Base-by-base conservation (phyloP, 2,329 filamentous ascomycete species). In the Xenoacremonium recifei region DNA sequence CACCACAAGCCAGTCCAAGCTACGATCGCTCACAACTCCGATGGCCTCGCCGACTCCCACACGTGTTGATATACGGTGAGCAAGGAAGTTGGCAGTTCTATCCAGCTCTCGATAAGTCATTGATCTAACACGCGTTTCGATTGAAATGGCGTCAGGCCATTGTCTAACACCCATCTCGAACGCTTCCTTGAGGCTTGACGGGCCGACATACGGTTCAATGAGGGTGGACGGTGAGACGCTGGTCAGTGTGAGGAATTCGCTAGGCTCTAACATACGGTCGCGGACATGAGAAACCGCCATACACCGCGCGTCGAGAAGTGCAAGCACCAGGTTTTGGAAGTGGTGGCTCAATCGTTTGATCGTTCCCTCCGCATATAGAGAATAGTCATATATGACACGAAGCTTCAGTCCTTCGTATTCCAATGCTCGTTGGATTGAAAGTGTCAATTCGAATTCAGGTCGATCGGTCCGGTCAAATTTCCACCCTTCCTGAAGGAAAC, bases 161-260 rank as follows among this genome's bases (percentile, higher is more conserved):
- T 35, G 32, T 20, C 19, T 15, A 17, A 20, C 32, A 17, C 32
- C 32, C n/a, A 35, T 15, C 12, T 35, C 32, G 32, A 35, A 35
- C 32, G 17, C 32, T 16, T 35, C 32, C 19, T 35, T 35, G 15
- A 35, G 32, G 32, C 19, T 35, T 5, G 32, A 35, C n/a, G 32
- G 32, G 13, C 32, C 32, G 12, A 35, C 13, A 17, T 35, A 35
- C 12, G 32, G 32, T 20, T 15, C 32, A 12, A 16, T 15, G n/a
- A 35, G 19, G n/a, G 32, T 16, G 4, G 32, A 35, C n/a, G n/a
- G n/a, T 35, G 32, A 35, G 5, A 15, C 23, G 13, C 9, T 9
- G 13, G 13, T 27, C 9, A 27, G 23, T 27, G 9, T 27, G 9
- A 27, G 13, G 23, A 27, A 27, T 13, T 27, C 23, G 23, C 23